Evolutionary conservation across 208 protist genomes (phyloP).

Genomic region (Acanthamoeba comandoni): DNA sequence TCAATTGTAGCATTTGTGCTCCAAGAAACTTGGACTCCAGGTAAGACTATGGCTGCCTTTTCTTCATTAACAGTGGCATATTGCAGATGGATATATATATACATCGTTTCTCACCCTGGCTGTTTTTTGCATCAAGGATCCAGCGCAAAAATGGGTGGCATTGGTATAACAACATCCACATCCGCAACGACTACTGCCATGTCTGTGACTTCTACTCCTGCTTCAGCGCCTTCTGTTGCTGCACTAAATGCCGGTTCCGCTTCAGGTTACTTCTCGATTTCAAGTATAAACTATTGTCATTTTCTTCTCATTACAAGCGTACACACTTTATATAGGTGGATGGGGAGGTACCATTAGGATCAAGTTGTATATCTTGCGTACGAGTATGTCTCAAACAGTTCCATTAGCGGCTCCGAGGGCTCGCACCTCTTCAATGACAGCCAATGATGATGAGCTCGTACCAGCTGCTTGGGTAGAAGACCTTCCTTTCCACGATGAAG

Average conservation of each 20-base stretch:
- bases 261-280: background rate
- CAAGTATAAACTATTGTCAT: background rate
- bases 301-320: background rate
- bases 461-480: background rate
- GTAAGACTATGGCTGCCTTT: background rate
- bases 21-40: background rate
- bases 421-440: background rate
- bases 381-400: slow-evolving; percentile 33
- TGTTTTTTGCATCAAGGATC: no score
- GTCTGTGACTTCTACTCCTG: slow-evolving; percentile 31
- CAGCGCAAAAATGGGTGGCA: no score
- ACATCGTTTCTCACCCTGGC: background rate
- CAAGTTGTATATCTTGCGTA: slow-evolving; percentile 51
- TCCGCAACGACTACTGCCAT: slow-evolving; percentile 18
- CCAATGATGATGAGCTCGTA: no score
- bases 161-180: slow-evolving; percentile 32
- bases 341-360: slow-evolving; percentile 11
- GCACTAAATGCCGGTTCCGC: background rate
- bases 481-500: background rate
- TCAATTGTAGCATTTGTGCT: slow-evolving; percentile 66
- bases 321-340: background rate
- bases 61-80: background rate
- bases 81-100: background rate
- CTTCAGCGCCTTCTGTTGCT: background rate
- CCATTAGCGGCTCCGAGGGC: slow-evolving; percentile 11